These are phyloP conservation scores for Malassezia cuniculi DNA, from an alignment of 1,284 basidiomycete species.

Conservation along the genomic window DNA sequence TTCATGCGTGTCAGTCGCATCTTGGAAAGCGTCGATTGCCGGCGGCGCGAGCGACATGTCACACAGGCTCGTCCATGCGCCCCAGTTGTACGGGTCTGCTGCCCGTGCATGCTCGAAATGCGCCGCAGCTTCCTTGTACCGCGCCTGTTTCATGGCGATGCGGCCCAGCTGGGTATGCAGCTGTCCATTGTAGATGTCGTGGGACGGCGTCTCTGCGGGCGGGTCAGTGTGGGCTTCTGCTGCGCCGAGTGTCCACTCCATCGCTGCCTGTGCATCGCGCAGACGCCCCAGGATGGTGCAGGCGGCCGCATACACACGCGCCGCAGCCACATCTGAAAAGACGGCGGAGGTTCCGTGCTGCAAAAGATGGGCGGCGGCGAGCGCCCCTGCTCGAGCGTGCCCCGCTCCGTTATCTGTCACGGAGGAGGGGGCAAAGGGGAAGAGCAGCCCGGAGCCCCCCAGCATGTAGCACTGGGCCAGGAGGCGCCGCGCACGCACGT, in stretches of 20 bases:
- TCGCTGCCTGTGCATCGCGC: constrained; percentile 26
- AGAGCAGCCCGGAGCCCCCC: constrained; percentile 27
- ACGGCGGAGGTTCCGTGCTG: constrained; percentile 25
- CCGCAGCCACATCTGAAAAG: constrained; percentile 26
- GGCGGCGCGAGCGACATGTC: constrained; percentile 21
- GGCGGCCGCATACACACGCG: constrained; percentile 31
- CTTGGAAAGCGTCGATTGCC: constrained; percentile 17
- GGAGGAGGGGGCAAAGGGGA: constrained; percentile 31
- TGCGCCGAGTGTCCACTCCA: constrained; percentile 12
- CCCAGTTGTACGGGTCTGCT: constrained; percentile 32
- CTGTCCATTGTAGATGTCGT: constrained; percentile 16
- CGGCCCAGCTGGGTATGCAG: constrained; percentile 23
- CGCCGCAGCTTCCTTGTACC: constrained; percentile 18
- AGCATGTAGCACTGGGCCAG: constrained; percentile 27
- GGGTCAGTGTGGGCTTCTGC: not conserved
- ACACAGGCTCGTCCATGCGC: constrained; percentile 30
- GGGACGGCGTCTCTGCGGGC: constrained; percentile 5
- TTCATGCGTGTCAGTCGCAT: not conserved
- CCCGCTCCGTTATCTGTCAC: constrained; percentile 15
- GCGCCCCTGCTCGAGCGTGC: constrained; percentile 23
- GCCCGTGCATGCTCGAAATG: constrained; percentile 18
- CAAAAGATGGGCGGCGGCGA: constrained; percentile 31
- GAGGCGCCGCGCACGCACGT: constrained; percentile 20
- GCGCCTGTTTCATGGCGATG: constrained; percentile 20
- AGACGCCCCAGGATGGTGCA: constrained; percentile 23